Evolutionary conservation across 805 yeast genomes (phyloP).

Genomic region (Yarrowia deformans): DNA sequence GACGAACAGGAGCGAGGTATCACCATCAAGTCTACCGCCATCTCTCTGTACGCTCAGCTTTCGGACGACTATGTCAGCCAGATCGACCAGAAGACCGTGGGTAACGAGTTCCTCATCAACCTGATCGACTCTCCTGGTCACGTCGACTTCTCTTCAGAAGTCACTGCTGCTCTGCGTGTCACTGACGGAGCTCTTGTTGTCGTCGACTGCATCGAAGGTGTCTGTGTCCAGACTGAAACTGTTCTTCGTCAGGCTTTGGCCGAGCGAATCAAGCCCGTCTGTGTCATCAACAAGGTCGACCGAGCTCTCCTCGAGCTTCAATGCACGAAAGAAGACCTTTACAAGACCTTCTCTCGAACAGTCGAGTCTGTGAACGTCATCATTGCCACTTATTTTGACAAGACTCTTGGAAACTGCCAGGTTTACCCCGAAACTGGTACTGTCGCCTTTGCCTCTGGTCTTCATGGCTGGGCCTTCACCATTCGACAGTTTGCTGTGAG

Average conservation of each 20-base stretch:
- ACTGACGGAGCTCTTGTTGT: slow-evolving; percentile 99
- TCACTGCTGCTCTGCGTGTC: slow-evolving; percentile 99
- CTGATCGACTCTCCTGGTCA: slow-evolving; percentile 99
- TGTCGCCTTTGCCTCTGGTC: slow-evolving; percentile 99
- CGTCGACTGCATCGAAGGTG: slow-evolving; percentile 99
- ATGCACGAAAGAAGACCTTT: slow-evolving; percentile 97
- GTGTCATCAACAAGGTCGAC: slow-evolving; percentile 98
- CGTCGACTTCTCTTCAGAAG: slow-evolving; percentile 99
- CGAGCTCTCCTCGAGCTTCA: slow-evolving; percentile 99
- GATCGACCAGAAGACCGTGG: slow-evolving; percentile 90
- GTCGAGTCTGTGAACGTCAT: slow-evolving; percentile 99
- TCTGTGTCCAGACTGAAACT: slow-evolving; percentile 99
- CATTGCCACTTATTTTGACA: slow-evolving; percentile 93
- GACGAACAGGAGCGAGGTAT: slow-evolving; percentile 99
- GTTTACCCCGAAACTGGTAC: slow-evolving; percentile 99
- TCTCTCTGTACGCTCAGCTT: slow-evolving; percentile 91
- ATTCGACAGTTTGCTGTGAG: slow-evolving; percentile 97
- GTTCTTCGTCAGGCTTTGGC: slow-evolving; percentile 98
- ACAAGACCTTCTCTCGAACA: slow-evolving; percentile 98
- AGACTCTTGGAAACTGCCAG: slow-evolving; percentile 92
- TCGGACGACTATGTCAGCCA: slow-evolving; percentile 81
- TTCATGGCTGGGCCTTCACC: slow-evolving; percentile 99
- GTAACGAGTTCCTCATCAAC: slow-evolving; percentile 95
- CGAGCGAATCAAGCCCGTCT: slow-evolving; percentile 99
- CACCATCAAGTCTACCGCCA: slow-evolving; percentile 98